Percentiles rank a stretch among this genome's conserved stretches.
These are phyloP conservation scores for Fusarium incarnatum DNA, from an alignment of 2,329 filamentous ascomycete species.

Conservation along the genomic window DNA sequence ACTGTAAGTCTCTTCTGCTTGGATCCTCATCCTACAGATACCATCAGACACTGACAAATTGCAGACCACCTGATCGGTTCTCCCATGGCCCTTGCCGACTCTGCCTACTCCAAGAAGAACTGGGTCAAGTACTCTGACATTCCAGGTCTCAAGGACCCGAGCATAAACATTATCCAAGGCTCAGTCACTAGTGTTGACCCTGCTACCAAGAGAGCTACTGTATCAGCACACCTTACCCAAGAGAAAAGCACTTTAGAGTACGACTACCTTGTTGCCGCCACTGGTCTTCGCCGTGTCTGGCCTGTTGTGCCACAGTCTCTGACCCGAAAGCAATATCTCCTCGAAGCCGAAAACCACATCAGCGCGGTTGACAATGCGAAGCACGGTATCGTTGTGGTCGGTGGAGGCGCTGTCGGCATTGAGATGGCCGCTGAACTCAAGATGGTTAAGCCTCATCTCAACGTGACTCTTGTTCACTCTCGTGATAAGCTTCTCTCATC, in stretches of 20 bases:
- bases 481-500: slow-evolving; percentile 76
- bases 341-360: slow-evolving; percentile 71
- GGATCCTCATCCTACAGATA: not conserved
- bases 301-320: slow-evolving; percentile 78
- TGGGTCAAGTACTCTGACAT: slow-evolving; percentile 79
- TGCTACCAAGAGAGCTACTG: slow-evolving; percentile 67
- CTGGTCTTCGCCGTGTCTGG: slow-evolving; percentile 76
- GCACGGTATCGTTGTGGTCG: slow-evolving; percentile 76
- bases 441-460: slow-evolving; percentile 69
- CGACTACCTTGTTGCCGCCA: slow-evolving; percentile 80
- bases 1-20: slow-evolving; percentile 65
- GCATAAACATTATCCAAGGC: slow-evolving; percentile 74
- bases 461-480: slow-evolving; percentile 81
- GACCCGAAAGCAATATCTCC: slow-evolving; percentile 70
- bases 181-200: slow-evolving; percentile 71
- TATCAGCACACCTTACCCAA: slow-evolving; percentile 62
- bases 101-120: slow-evolving; percentile 71
- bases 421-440: slow-evolving; percentile 87
- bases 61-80: slow-evolving; percentile 81
- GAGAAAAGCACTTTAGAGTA: slow-evolving; percentile 63
- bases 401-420: slow-evolving; percentile 81
- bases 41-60: slow-evolving; percentile 10
- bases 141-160: slow-evolving; percentile 71
- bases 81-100: slow-evolving; percentile 75
- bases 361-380: slow-evolving; percentile 62